Evolutionary conservation across 352 stramenopile genomes (phyloP).

Genomic region (Globisporangium rhizosaccharum): DNA sequence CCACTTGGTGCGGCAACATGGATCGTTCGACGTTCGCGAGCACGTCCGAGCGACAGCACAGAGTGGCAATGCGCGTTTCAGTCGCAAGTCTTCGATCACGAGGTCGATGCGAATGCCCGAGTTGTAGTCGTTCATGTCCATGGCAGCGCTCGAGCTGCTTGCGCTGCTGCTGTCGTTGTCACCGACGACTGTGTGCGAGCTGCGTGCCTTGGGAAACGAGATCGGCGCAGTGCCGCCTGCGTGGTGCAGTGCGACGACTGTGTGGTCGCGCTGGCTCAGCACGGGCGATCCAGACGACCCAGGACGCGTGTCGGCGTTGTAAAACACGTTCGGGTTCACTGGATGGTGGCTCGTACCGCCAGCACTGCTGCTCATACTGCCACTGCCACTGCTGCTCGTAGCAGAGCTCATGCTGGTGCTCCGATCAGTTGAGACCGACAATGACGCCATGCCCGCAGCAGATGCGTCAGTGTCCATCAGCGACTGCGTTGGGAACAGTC

Average conservation of each 20-base stretch:
- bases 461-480: too few relatives aligned
- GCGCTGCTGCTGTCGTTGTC: background rate
- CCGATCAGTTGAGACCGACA: conserved; percentile 3
- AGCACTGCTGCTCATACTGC: background rate
- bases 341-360: background rate
- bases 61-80: conserved; percentile 14
- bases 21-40: background rate
- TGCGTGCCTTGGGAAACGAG: background rate
- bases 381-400: background rate
- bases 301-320: conserved; percentile 63
- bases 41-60: conserved; percentile 17
- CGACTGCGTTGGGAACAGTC: conserved; percentile 5
- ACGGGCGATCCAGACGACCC: conserved; percentile 65
- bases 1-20: conserved; percentile 8
- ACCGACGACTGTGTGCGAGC: background rate
- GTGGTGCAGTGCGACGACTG: conserved; percentile 60
- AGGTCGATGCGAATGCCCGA: conserved; percentile 30
- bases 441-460: too few relatives aligned
- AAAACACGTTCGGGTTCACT: conserved; percentile 35
- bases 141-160: conserved; percentile 1
- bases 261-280: conserved; percentile 53
- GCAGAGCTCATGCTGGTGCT: conserved; percentile 27
- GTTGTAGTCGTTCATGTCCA: conserved; percentile 19
- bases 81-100: conserved; percentile 25
- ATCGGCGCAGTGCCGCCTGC: conserved; percentile 20